Conservation (phyloP, 148 eudicot genomes). For the Camellia sinensis region DNA sequence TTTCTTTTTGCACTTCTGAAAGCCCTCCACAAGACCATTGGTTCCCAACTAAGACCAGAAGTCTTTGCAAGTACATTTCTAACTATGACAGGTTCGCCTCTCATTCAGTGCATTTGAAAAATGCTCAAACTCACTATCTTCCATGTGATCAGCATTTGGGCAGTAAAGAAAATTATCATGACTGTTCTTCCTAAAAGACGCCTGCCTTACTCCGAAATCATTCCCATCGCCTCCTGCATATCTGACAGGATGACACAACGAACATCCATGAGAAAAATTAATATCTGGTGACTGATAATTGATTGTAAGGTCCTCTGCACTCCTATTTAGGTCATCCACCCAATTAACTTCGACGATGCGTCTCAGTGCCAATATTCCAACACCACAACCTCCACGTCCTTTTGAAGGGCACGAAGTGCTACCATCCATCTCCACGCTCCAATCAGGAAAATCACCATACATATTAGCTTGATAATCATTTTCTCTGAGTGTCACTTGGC, state of each 20-base stretch:
- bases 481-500: slow-evolving; percentile 9
- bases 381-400: slow-evolving; percentile 68
- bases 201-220: too few species aligned
- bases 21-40: slow-evolving; percentile 90
- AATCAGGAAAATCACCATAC: slow-evolving; percentile 21
- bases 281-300: slow-evolving; percentile 29
- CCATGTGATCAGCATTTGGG: slow-evolving; percentile 24
- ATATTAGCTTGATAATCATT: neutral
- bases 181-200: too few species aligned
- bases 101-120: slow-evolving; percentile 80
- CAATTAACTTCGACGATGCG: slow-evolving; percentile 56
- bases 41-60: slow-evolving; percentile 88
- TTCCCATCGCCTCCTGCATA: too few species aligned
- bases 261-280: slow-evolving; percentile 32
- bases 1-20: slow-evolving; percentile 43
- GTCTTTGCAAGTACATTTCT: slow-evolving; percentile 49
- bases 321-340: slow-evolving; percentile 39
- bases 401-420: slow-evolving; percentile 67
- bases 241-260: slow-evolving; percentile 23
- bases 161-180: too few species aligned
- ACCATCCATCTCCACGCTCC: slow-evolving; percentile 44
- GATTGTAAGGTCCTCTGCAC: slow-evolving; percentile 37
- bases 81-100: slow-evolving; percentile 84
- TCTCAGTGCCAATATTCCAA: slow-evolving; percentile 38
- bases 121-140: slow-evolving; percentile 53